These are phyloP conservation scores for Phyllosticta citriasiana DNA, from an alignment of 2,329 filamentous ascomycete species.

Conservation along the genomic window DNA sequence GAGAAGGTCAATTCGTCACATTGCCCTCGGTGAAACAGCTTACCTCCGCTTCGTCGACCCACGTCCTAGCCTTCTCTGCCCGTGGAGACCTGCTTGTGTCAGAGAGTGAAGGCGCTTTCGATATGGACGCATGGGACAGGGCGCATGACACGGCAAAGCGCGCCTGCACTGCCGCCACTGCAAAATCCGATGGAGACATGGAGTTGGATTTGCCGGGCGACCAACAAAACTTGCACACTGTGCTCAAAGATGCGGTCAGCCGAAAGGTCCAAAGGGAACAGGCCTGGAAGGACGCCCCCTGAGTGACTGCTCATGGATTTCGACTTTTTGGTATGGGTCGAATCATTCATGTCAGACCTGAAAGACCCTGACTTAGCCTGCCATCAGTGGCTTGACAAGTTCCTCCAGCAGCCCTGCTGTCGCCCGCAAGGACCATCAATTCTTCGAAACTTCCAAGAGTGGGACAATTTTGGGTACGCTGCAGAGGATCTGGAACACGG, in stretches of 20 bases:
- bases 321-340: not conserved
- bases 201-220: slow-evolving; percentile 24
- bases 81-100: slow-evolving; percentile 62
- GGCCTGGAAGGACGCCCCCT: slow-evolving; percentile 29
- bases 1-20: slow-evolving; percentile 23
- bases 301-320: not conserved
- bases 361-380: too few relatives aligned
- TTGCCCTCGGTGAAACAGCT: slow-evolving; percentile 54
- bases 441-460: too few relatives aligned
- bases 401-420: too few relatives aligned
- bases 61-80: slow-evolving; percentile 73
- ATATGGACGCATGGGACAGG: slow-evolving; percentile 63
- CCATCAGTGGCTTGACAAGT: too few relatives aligned
- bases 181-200: slow-evolving; percentile 29
- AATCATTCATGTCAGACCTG: not conserved
- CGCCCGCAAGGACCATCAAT: too few relatives aligned
- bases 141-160: slow-evolving; percentile 55
- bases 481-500: too few relatives aligned
- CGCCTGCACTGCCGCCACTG: slow-evolving; percentile 47
- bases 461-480: too few relatives aligned
- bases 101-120: slow-evolving; percentile 75
- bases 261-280: slow-evolving; percentile 30
- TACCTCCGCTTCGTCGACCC: slow-evolving; percentile 57
- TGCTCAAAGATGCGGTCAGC: slow-evolving; percentile 31
- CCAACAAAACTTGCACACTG: slow-evolving; percentile 24